Conservation (phyloP, 164 flowering plant species). For the Tetracentron sinense region DNA sequence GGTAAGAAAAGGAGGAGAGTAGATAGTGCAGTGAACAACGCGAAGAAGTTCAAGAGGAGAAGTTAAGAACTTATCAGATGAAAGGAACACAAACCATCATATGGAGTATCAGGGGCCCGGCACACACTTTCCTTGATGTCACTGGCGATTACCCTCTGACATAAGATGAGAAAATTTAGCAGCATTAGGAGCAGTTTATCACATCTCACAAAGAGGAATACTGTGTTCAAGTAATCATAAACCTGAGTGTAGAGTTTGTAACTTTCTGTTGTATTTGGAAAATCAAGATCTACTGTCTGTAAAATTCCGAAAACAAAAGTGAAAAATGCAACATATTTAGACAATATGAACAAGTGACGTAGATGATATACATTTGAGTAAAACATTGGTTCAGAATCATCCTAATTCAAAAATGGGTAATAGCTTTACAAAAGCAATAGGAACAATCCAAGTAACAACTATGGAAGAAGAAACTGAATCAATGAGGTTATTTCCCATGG, state of each 20-base stretch:
- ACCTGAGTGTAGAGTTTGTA: conserved; percentile 91
- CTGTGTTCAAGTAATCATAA: conserved; percentile 8
- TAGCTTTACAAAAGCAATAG: too few species aligned
- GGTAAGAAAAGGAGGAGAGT: too few species aligned
- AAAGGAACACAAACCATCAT: conserved; percentile 66
- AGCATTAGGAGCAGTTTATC: conserved; percentile 8
- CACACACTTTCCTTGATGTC: conserved; percentile 96
- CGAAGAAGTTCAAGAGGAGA: not conserved
- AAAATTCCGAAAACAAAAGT: conserved; percentile 6
- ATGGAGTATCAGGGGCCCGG: conserved; percentile 94
- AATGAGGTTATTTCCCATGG: too few species aligned
- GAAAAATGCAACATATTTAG: too few species aligned
- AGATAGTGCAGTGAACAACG: not conserved
- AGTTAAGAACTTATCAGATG: too few species aligned
- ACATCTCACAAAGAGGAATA: conserved; percentile 6
- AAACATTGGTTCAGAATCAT: too few species aligned
- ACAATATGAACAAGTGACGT: not conserved
- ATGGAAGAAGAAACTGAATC: too few species aligned
- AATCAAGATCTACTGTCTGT: conserved; percentile 82
- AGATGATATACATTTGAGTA: not conserved
- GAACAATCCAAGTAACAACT: too few species aligned
- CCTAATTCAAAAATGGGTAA: too few species aligned
- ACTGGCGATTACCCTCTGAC: conserved; percentile 79
- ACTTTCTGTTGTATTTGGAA: conserved; percentile 91
- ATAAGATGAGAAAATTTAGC: conserved; percentile 12